Evolutionary conservation across 2,329 filamentous ascomycete species (phyloP).

Genomic region (Leptographium procerum): DNA sequence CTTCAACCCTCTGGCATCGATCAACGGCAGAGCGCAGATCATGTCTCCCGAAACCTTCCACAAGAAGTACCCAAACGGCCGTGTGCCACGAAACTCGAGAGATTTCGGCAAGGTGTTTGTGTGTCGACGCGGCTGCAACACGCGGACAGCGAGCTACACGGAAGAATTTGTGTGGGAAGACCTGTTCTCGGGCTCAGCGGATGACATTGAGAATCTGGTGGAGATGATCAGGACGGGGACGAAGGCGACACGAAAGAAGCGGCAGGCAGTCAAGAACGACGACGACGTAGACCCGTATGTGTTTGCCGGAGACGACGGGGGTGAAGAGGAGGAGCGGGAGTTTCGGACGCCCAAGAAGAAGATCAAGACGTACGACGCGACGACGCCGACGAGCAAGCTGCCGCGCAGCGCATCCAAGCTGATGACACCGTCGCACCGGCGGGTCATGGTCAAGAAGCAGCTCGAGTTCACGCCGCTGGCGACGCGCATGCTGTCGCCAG

Average conservation of each 20-base stretch:
- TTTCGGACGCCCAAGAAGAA: constrained; percentile 23
- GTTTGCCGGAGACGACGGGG: constrained; percentile 14
- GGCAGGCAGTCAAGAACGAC: constrained; percentile 9
- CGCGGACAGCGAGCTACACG: constrained; percentile 79
- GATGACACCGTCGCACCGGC: constrained; percentile 32
- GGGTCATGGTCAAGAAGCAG: constrained; percentile 69
- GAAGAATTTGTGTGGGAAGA: constrained; percentile 90
- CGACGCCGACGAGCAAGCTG: constrained; percentile 47
- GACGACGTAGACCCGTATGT: constrained; percentile 1
- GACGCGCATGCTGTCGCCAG: constrained; percentile 69
- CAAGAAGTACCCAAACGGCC: constrained; percentile 60
- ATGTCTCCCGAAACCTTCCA: constrained; percentile 62
- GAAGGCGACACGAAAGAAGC: constrained; percentile 52
- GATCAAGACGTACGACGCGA: constrained; percentile 19
- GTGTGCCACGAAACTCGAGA: constrained; percentile 58
- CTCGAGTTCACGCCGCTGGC: constrained; percentile 94
- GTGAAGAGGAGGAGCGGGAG: constrained; percentile 19
- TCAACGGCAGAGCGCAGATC: constrained; percentile 79
- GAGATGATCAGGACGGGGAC: constrained; percentile 61
- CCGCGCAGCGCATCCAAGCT: constrained; percentile 31
- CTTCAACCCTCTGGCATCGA: constrained; percentile 72
- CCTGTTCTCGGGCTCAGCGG: constrained; percentile 53
- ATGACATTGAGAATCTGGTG: constrained; percentile 55
- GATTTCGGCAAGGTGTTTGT: constrained; percentile 81
- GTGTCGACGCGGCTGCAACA: constrained; percentile 81